A percentile compares a stretch with the other conserved stretches of the same genome.
Conservation (phyloP, 768 basidiomycete genomes). For the Pleurotus platypus region DNA sequence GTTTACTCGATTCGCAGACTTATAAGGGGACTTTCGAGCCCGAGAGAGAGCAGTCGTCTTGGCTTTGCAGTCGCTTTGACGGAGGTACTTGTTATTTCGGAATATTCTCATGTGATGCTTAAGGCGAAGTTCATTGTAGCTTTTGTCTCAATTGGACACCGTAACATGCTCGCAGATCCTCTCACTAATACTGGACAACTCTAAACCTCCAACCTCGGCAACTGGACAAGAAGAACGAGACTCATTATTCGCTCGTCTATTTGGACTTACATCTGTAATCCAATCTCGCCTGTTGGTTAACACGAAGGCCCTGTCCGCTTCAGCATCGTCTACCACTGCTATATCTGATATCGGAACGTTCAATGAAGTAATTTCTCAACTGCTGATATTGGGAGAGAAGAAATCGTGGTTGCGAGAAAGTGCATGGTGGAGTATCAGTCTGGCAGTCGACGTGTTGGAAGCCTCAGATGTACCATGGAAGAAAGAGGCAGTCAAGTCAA, state of each 20-base stretch:
- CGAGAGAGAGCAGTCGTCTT: conserved; percentile 87
- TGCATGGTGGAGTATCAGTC: conserved; percentile 78
- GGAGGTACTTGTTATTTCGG: conserved; percentile 54
- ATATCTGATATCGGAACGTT: conserved; percentile 61
- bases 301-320: conserved; percentile 46
- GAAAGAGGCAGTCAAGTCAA: conserved; percentile 50
- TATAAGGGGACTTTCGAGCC: conserved; percentile 84
- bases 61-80: conserved; percentile 96
- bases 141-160: conserved; percentile 74
- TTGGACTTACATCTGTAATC: conserved; percentile 82
- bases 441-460: conserved; percentile 59
- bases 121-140: conserved; percentile 38
- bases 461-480: conserved; percentile 69
- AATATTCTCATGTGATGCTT: conserved; percentile 7
- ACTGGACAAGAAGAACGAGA: conserved; percentile 93
- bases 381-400: conserved; percentile 70
- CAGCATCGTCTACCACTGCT: conserved; percentile 48
- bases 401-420: conserved; percentile 92
- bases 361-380: conserved; percentile 50
- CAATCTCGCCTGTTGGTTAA: conserved; percentile 82
- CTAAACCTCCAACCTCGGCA: conserved; percentile 72
- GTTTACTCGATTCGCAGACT: conserved; percentile 88
- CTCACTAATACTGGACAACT: conserved; percentile 67
- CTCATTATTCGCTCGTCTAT: conserved; percentile 85
- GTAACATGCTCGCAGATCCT: conserved; percentile 77